Conservation (phyloP, 2,329 filamentous ascomycete genomes). For the Aspergillus sp. region DNA sequence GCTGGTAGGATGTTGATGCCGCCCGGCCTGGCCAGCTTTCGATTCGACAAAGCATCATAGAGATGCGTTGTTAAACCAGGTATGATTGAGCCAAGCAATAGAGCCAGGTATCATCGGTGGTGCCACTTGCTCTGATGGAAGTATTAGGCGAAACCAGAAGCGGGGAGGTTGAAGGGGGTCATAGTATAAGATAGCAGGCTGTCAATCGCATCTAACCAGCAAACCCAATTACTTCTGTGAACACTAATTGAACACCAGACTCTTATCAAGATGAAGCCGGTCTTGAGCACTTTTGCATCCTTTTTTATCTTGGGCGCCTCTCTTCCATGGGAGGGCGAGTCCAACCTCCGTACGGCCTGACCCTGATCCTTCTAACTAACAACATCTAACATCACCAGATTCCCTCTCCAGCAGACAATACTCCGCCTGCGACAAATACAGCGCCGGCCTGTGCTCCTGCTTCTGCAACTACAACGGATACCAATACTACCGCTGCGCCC, state of each 20-base stretch:
- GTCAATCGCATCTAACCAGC: too few species aligned
- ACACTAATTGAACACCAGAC: background rate
- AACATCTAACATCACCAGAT: background rate
- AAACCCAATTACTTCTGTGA: background rate
- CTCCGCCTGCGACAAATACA: background rate
- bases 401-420: background rate
- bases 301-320: background rate
- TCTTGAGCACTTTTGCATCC: background rate
- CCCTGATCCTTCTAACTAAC: background rate
- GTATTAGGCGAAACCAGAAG: too few species aligned
- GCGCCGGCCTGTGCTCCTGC: background rate
- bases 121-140: background rate
- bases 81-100: too few species aligned
- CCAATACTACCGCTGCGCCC: background rate
- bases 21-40: background rate
- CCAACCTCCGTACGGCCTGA: background rate
- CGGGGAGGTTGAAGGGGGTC: too few species aligned
- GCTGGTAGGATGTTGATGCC: background rate
- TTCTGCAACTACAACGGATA: background rate
- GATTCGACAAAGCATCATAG: background rate
- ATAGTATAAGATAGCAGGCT: too few species aligned
- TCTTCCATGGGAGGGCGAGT: background rate
- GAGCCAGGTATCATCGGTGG: background rate
- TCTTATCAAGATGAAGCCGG: background rate
- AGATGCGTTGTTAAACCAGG: background rate